phyloP scores from a whole-genome alignment of 441 rosid genomes.

The Arabidopsis hybrid region DNA sequence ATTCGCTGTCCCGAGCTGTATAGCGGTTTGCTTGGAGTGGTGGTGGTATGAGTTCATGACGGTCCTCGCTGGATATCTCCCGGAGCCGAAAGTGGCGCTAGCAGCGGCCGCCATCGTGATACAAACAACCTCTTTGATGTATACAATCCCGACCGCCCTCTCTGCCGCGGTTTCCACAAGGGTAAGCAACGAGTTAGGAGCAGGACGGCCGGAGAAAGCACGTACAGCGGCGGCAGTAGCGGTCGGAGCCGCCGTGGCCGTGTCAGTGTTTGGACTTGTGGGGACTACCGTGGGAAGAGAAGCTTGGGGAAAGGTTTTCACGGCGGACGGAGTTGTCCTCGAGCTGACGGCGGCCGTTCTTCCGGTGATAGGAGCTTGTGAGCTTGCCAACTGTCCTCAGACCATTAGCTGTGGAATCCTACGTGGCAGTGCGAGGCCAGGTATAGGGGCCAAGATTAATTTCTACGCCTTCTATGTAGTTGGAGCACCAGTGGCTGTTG shows the following conservation, averaged over 20 bases:
- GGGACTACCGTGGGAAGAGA: slow-evolving; percentile 69
- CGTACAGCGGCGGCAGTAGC: slow-evolving; percentile 59
- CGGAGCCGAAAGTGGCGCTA: slow-evolving; percentile 58
- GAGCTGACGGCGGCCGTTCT: slow-evolving; percentile 64
- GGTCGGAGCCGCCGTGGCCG: slow-evolving; percentile 57
- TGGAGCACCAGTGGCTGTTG: slow-evolving; percentile 86
- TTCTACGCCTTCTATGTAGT: slow-evolving; percentile 89
- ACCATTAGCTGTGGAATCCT: slow-evolving; percentile 90
- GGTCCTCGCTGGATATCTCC: slow-evolving; percentile 71
- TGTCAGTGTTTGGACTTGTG: slow-evolving; percentile 63
- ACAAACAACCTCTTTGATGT: slow-evolving; percentile 85
- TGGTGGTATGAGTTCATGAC: slow-evolving; percentile 99
- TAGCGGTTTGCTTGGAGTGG: slow-evolving; percentile 91
- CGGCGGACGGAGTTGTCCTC: slow-evolving; percentile 58
- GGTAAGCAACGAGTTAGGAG: slow-evolving; percentile 90
- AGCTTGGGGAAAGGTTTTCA: slow-evolving; percentile 76
- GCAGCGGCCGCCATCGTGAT: slow-evolving; percentile 83
- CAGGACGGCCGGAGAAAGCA: slow-evolving; percentile 66
- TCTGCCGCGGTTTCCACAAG: slow-evolving; percentile 79
- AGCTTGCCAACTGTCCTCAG: slow-evolving; percentile 93
- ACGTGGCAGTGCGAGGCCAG: slow-evolving; percentile 91
- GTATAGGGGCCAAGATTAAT: slow-evolving; percentile 75
- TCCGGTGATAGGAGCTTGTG: slow-evolving; percentile 86
- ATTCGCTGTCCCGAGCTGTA: slow-evolving; percentile 78
- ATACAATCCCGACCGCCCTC: slow-evolving; percentile 76